A percentile compares a stretch with the other conserved stretches of the same genome.
These are phyloP conservation scores for Sapria himalayana DNA, from an alignment of 345 rosid species.

Conservation along the genomic window DNA sequence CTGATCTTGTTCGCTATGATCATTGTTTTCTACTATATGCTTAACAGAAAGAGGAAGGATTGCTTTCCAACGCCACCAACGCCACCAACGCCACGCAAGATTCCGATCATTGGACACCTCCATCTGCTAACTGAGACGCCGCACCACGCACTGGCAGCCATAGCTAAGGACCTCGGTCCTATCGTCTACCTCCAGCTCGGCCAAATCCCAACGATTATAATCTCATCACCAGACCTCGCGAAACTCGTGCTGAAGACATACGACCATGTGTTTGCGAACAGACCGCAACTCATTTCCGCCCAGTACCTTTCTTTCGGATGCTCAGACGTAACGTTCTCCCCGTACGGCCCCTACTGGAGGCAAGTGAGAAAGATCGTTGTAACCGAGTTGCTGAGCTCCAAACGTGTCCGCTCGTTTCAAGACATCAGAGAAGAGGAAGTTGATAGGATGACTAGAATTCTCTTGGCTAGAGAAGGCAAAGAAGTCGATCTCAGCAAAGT, in stretches of 20 bases:
- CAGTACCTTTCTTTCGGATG: conserved; percentile 16
- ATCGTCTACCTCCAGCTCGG: conserved; percentile 23
- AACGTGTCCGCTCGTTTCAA: conserved; percentile 12
- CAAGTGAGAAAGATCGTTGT: conserved; percentile 20
- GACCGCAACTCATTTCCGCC: conserved; percentile 15
- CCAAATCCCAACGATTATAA: conserved; percentile 13
- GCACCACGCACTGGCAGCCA: conserved; percentile 13
- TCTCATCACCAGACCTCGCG: conserved; percentile 16
- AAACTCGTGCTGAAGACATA: conserved; percentile 12
- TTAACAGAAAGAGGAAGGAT: too few relatives aligned
- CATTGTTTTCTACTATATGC: too few relatives aligned
- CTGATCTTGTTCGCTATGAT: too few relatives aligned
- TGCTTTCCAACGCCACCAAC: too few relatives aligned
- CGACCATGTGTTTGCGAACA: conserved; percentile 12
- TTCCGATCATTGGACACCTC: conserved; percentile 24
- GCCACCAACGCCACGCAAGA: conserved; percentile 13
- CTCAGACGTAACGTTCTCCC: conserved; percentile 20
- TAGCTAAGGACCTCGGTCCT: conserved; percentile 16
- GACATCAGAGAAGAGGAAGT: conserved; percentile 14
- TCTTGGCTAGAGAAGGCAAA: background rate
- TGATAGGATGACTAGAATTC: conserved; percentile 4
- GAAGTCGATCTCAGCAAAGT: conserved; percentile 15
- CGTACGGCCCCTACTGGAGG: conserved; percentile 19
- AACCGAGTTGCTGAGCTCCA: conserved; percentile 18
- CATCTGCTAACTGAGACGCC: conserved; percentile 22